A percentile compares a stretch with the other conserved stretches of the same genome.
Conservation (phyloP, 1,284 basidiomycete species). For the Xerocomus cyaneibrunnescens region DNA sequence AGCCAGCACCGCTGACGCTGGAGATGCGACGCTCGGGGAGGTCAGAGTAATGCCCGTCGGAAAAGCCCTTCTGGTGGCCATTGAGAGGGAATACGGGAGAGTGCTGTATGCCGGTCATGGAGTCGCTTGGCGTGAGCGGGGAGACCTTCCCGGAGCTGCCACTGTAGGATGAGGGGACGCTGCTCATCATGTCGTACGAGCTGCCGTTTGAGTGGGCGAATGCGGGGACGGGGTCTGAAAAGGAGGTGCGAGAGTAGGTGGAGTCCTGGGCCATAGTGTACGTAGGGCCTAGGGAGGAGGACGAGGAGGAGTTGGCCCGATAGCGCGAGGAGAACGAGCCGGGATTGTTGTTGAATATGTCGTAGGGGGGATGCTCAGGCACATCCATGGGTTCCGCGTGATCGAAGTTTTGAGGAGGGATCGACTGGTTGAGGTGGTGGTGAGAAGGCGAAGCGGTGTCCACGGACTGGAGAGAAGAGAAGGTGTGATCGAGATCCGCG, state of each 20-base stretch:
- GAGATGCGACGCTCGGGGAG: slow-evolving; percentile 60
- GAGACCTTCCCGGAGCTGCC: slow-evolving; percentile 67
- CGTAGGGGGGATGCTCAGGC: slow-evolving; percentile 54
- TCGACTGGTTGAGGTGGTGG: slow-evolving; percentile 36
- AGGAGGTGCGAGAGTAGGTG: slow-evolving; percentile 57
- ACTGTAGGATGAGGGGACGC: slow-evolving; percentile 57
- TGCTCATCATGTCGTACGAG: slow-evolving; percentile 64
- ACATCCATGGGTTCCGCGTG: slow-evolving; percentile 46
- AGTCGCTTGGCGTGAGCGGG: slow-evolving; percentile 67
- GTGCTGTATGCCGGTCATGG: slow-evolving; percentile 55
- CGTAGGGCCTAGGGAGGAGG: slow-evolving; percentile 55
- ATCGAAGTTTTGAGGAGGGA: slow-evolving; percentile 41
- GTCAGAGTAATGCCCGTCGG: slow-evolving; percentile 51
- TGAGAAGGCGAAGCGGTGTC: slow-evolving; percentile 36
- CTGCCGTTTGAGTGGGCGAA: slow-evolving; percentile 51
- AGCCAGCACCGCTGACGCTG: slow-evolving; percentile 42
- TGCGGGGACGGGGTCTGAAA: slow-evolving; percentile 55
- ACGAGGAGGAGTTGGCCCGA: slow-evolving; percentile 64
- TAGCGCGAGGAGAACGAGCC: slow-evolving; percentile 57
- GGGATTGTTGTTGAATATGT: slow-evolving; percentile 54
- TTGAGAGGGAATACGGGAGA: slow-evolving; percentile 48
- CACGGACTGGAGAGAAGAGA: slow-evolving; percentile 39
- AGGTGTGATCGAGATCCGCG: slow-evolving; percentile 50
- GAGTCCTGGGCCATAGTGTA: slow-evolving; percentile 54
- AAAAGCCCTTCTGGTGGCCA: slow-evolving; percentile 53